Conservation (phyloP, 1,284 basidiomycete genomes). For the Polyporus tsugae region DNA sequence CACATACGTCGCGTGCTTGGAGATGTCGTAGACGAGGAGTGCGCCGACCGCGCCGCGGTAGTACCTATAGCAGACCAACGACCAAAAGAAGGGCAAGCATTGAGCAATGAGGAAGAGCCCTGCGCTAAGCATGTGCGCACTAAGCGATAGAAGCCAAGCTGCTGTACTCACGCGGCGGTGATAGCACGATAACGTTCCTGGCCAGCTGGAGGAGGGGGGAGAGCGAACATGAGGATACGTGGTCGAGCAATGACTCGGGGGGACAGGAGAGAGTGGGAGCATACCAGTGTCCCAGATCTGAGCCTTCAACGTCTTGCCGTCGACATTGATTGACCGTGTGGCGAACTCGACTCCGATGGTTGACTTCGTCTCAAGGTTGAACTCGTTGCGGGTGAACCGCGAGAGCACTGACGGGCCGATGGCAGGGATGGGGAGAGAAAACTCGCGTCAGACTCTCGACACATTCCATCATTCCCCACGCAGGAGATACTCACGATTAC, state of each 20-base stretch:
- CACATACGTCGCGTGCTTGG: conserved; percentile 95
- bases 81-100: background rate
- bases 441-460: conserved; percentile 19
- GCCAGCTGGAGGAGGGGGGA: conserved; percentile 67
- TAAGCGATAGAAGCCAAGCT: conserved; percentile 3
- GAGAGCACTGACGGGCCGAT: conserved; percentile 70
- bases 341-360: conserved; percentile 99
- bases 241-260: background rate
- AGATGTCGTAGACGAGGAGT: conserved; percentile 92
- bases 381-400: conserved; percentile 99
- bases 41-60: conserved; percentile 98
- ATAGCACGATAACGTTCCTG: conserved; percentile 99
- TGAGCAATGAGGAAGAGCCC: background rate
- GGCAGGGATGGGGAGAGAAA: background rate
- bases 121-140: background rate
- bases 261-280: conserved; percentile 34
- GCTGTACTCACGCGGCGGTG: conserved; percentile 86
- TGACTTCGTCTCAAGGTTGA: conserved; percentile 98
- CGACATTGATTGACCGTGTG: conserved; percentile 93
- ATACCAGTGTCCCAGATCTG: conserved; percentile 99
- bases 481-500: conserved; percentile 43
- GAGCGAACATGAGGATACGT: background rate
- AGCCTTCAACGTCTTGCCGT: conserved; percentile 97
- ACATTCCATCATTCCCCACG: conserved; percentile 3
- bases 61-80: conserved; percentile 65